Evolutionary conservation across 345 rosid genomes (phyloP).

Genomic region (Odontarrhena argentea): DNA sequence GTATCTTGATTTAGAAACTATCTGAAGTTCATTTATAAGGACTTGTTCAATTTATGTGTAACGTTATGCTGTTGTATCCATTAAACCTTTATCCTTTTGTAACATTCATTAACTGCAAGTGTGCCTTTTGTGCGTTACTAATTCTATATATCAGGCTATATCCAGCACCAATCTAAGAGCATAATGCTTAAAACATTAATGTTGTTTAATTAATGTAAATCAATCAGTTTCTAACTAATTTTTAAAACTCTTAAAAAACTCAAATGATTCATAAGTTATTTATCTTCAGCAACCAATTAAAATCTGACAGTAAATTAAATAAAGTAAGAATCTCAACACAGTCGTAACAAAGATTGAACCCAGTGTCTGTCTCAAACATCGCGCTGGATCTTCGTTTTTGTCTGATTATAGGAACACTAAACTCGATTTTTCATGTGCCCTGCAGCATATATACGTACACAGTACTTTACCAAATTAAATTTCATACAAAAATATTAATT

Average conservation of each 20-base stretch:
- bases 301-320: background rate
- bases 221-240: no score
- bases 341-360: background rate
- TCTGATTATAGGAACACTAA: slow-evolving; percentile 13
- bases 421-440: slow-evolving; percentile 2
- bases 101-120: background rate
- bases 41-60: background rate
- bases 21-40: background rate
- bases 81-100: background rate
- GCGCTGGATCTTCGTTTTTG: slow-evolving; percentile 30
- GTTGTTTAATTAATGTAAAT: no score
- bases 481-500: background rate
- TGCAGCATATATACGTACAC: background rate
- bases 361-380: slow-evolving; percentile 23
- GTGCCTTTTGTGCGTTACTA: background rate
- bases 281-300: background rate
- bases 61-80: slow-evolving; percentile 7
- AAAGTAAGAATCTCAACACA: background rate
- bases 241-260: no score
- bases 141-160: no score
- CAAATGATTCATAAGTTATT: no score
- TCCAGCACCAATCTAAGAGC: no score
- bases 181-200: no score
- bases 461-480: background rate
- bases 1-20: background rate